A percentile compares a stretch with the other conserved stretches of the same genome.
Evolutionary conservation across 768 basidiomycete species (phyloP).

Genomic region (Hygrocybe punicea): DNA sequence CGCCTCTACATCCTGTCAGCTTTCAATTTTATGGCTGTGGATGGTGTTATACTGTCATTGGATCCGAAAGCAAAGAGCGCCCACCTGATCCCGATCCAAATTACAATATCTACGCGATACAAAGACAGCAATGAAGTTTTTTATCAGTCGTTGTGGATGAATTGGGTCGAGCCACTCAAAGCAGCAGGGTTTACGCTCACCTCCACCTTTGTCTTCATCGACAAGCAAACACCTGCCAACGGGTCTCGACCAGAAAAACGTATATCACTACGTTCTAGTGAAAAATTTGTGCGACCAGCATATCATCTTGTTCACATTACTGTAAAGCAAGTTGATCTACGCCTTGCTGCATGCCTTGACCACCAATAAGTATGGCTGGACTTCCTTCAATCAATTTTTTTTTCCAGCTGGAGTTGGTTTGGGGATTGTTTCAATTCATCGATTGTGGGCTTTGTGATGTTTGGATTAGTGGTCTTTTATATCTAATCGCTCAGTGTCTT

Average conservation of each 20-base stretch:
- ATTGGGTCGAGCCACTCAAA: slow-evolving; percentile 8
- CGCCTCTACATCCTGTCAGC: slow-evolving; percentile 9
- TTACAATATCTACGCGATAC: slow-evolving; percentile 10
- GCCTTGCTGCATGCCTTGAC: slow-evolving; percentile 3
- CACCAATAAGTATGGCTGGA: too few relatives aligned
- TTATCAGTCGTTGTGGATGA: slow-evolving; percentile 10
- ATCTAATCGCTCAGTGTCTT: too few relatives aligned
- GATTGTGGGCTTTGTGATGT: too few relatives aligned
- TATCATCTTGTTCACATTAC: slow-evolving; percentile 12
- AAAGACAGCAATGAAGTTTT: slow-evolving; percentile 13
- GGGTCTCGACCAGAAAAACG: slow-evolving; percentile 4
- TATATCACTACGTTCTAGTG: slow-evolving; percentile 7
- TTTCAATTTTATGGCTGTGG: slow-evolving; percentile 15
- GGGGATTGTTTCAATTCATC: too few relatives aligned
- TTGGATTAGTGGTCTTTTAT: too few relatives aligned
- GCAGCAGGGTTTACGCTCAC: slow-evolving; percentile 10
- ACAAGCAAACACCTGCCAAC: slow-evolving; percentile 11
- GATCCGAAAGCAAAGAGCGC: slow-evolving; percentile 8
- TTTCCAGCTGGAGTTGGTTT: too few relatives aligned
- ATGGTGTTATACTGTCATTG: slow-evolving; percentile 13
- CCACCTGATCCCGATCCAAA: slow-evolving; percentile 12
- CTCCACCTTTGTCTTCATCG: slow-evolving; percentile 16
- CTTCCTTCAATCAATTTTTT: too few relatives aligned
- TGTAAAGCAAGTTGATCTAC: slow-evolving; percentile 10
- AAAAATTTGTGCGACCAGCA: slow-evolving; percentile 9